Base-by-base conservation (phyloP, 1,284 basidiomycete species). In the Hortiboletus rubellus region DNA sequence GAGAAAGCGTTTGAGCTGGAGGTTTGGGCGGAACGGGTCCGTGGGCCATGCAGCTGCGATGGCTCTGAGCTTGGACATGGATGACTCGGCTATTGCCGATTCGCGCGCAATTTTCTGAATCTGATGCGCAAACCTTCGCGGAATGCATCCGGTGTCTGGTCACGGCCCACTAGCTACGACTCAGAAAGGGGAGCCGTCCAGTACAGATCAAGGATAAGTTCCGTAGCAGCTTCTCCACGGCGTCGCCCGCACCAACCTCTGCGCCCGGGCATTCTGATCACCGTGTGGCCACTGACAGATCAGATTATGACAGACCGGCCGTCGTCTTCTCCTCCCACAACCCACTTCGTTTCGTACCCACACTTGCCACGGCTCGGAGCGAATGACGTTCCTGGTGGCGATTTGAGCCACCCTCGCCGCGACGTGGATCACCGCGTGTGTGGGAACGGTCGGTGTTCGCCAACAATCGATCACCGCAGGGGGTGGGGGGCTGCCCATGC, bases 21-120 rank as follows among this genome's bases (percentile, higher is more conserved):
- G 66, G 62, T 88, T 85, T 0, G 87, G 87, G 4, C 89, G 79
- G 67, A 91, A 87, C 1, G 87, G 87, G 63, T 91, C 89, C 30
- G 72, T 74, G 9, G 82, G 79, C 87, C 89, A 91, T 47, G 73
- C 65, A 55, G 76, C 64, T 2, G 85, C 85, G 50, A 89, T 78
- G 14, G 71, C 67, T 47, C 71, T 73, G 59, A 90, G 76, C 64
- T 81, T 79, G 18, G 18, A 18, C 18, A n/a, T 15, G 18, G 5
- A 27, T 6, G 27, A 6, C 6, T 27, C 27, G 27, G 34, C 34
- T 6, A 7, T 14, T 14, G 34, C 34, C 14, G 34, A 42, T 27
- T 33, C 40, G 34, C 14, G 12, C 42, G 52, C 52, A 62, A 66
- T 59, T 57, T 27, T 65, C 18, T 64, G 49, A 52, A 50, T 66